Conservation (phyloP, 2,329 filamentous ascomycete species). For the Rosellinia necatrix region DNA sequence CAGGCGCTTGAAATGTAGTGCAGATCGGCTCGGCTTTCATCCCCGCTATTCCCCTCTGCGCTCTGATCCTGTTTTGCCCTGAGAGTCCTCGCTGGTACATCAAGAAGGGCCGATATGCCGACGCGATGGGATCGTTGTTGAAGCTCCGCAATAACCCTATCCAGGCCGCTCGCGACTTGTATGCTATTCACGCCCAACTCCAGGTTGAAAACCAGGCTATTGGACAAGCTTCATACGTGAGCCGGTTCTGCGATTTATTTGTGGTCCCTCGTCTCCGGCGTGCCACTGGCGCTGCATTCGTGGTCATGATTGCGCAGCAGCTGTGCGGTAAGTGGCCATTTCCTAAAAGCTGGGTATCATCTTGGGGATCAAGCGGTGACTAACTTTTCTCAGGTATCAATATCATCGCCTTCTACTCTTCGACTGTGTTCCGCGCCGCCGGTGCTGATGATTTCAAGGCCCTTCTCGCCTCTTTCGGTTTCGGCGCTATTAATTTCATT, state of each 20-base stretch:
- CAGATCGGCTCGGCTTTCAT: conserved; percentile 59
- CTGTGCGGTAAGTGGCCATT: conserved; percentile 55
- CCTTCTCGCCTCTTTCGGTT: conserved; percentile 66
- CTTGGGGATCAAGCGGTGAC: neutral
- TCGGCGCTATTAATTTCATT: conserved; percentile 68
- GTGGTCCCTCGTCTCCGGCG: conserved; percentile 70
- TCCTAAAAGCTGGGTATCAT: neutral
- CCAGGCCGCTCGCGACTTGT: conserved; percentile 64
- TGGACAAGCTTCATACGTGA: conserved; percentile 59
- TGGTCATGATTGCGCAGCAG: conserved; percentile 79
- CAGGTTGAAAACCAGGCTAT: conserved; percentile 61
- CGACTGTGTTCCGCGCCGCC: conserved; percentile 62
- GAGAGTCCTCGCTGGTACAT: conserved; percentile 70
- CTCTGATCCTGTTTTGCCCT: conserved; percentile 68
- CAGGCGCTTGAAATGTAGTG: conserved; percentile 13
- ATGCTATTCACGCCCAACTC: conserved; percentile 68
- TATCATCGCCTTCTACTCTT: conserved; percentile 77
- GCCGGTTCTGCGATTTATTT: conserved; percentile 68
- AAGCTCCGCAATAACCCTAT: conserved; percentile 59
- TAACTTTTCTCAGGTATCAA: conserved; percentile 53
- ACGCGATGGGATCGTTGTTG: conserved; percentile 62
- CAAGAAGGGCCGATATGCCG: conserved; percentile 64
- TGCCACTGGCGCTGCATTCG: conserved; percentile 75
- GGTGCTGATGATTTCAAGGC: conserved; percentile 60
- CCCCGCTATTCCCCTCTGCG: conserved; percentile 58